Percentiles rank a stretch among this genome's conserved stretches.
These are phyloP conservation scores for Sclerotinia borealis DNA, from an alignment of 2,329 filamentous ascomycete genomes.

Conservation along the genomic window DNA sequence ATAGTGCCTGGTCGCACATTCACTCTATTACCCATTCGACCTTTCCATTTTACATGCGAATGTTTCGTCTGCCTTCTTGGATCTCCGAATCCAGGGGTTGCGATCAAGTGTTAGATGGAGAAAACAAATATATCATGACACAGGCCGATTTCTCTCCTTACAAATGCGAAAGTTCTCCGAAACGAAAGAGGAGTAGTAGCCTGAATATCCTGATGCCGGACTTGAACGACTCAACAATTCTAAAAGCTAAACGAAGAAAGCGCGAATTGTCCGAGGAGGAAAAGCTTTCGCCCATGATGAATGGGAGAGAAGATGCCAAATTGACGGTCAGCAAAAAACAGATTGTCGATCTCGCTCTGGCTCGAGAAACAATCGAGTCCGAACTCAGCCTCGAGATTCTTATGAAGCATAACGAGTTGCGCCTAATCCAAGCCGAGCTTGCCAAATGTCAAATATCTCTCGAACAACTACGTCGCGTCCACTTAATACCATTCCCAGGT, in stretches of 20 bases:
- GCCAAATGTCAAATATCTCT: constrained; percentile 91
- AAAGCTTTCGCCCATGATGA: background rate
- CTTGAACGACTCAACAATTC: constrained; percentile 15
- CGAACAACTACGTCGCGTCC: constrained; percentile 88
- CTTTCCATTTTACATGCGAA: constrained; percentile 38
- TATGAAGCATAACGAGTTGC: constrained; percentile 88
- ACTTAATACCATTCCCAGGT: constrained; percentile 83
- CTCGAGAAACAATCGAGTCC: constrained; percentile 56
- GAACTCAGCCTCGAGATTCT: constrained; percentile 89
- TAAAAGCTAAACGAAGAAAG: constrained; percentile 32
- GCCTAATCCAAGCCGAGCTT: constrained; percentile 90
- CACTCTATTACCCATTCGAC: background rate
- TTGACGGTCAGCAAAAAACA: constrained; percentile 15
- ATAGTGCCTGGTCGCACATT: constrained; percentile 8
- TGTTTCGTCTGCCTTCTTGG: constrained; percentile 54
- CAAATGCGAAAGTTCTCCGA: constrained; percentile 22
- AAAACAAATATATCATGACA: constrained; percentile 38
- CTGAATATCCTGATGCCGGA: constrained; percentile 13
- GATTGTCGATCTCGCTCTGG: constrained; percentile 25
- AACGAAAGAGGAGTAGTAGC: constrained; percentile 27
- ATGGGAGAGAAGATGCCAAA: constrained; percentile 19
- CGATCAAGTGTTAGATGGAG: constrained; percentile 42
- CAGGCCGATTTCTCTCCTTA: constrained; percentile 21
- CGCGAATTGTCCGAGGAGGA: constrained; percentile 20
- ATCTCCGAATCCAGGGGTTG: constrained; percentile 51